Base-by-base conservation (phyloP, 73 alveolate genomes). In the Paramecium octaurelia region DNA sequence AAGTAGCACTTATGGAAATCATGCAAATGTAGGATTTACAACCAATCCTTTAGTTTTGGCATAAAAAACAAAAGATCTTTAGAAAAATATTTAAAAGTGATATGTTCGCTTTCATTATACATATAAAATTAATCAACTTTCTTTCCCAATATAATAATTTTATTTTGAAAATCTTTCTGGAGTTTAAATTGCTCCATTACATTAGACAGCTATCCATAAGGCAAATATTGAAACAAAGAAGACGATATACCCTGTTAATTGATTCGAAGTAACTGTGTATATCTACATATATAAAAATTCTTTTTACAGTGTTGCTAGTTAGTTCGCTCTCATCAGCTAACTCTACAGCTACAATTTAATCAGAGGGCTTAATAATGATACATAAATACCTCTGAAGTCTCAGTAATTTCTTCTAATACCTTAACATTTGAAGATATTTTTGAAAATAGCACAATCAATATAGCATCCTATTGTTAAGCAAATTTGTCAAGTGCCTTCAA, bases 111-210 rank as follows among this genome's bases (percentile, higher is more conserved):
- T 64, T 64, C 12, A 31, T 12, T 12, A 64, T 14, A 64, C 84
- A 64, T 64, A 14, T 18, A 54, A 54, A 64, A 64, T 31, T 27
- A 64, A 64, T 80, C 91, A 80, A 44, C 57, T 80, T 35, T 80
- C 91, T 46, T 80, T 80, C 20, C 91, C 91, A n/a, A 80, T 46
- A 27, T 11, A 80, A 46, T 31, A 80, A 80, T 80, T 80, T 42
- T 42, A 23, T 80, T 48, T 80, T 44, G 91, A 24, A 46, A 80
- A 80, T 80, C 73, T 80, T 6, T 80, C 91, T 6, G 91, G 91
- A n/a, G 91, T 80, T 80, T 42, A 43, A 12, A 80, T 48, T n/a
- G 31, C 76, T 18, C 23, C 70, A 16, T 31, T 80, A 35, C 91
- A 80, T 24, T 80, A 23, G 14, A 80, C 43, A 31, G 91, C 46